A percentile compares a stretch with the other conserved stretches of the same genome.
phyloP scores from a whole-genome alignment of 257 asterid genomes.

The Solanum okadae region DNA sequence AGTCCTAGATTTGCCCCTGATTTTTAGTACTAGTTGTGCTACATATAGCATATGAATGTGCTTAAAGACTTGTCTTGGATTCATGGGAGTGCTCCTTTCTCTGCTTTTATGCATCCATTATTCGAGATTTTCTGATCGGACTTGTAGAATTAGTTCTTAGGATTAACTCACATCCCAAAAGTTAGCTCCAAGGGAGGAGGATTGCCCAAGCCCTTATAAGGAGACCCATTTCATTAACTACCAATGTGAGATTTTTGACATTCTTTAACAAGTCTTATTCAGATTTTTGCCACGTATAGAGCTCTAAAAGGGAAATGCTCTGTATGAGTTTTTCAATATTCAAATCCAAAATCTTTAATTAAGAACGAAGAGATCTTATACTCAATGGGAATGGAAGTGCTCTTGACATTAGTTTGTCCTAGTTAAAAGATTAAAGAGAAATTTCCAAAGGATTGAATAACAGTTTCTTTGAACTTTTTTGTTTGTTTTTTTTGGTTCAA shows the following conservation, averaged over 20 bases:
- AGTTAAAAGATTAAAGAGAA: neutral
- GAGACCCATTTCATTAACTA: too few relatives aligned
- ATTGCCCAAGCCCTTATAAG: too few relatives aligned
- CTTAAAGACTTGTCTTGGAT: neutral
- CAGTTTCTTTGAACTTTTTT: neutral
- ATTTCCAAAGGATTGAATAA: neutral
- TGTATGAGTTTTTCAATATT: neutral
- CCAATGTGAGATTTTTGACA: too few relatives aligned
- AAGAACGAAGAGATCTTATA: neutral
- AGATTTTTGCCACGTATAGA: neutral
- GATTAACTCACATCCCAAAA: accelerated
- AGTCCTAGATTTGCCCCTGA: neutral
- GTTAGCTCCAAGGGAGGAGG: accelerated
- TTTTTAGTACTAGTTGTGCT: neutral
- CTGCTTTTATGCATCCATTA: neutral
- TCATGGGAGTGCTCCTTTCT: neutral
- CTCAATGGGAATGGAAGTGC: neutral
- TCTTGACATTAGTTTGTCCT: neutral
- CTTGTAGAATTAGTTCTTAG: too few relatives aligned
- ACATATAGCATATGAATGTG: neutral
- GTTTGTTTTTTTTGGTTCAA: neutral
- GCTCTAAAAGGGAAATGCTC: neutral
- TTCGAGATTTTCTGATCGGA: neutral
- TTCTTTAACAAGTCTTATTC: neutral
- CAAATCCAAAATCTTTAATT: neutral